A percentile compares a stretch with the other conserved stretches of the same genome.
These are phyloP conservation scores for Fraxinus baroniana DNA, from an alignment of 305 asterid genomes.

Conservation along the genomic window DNA sequence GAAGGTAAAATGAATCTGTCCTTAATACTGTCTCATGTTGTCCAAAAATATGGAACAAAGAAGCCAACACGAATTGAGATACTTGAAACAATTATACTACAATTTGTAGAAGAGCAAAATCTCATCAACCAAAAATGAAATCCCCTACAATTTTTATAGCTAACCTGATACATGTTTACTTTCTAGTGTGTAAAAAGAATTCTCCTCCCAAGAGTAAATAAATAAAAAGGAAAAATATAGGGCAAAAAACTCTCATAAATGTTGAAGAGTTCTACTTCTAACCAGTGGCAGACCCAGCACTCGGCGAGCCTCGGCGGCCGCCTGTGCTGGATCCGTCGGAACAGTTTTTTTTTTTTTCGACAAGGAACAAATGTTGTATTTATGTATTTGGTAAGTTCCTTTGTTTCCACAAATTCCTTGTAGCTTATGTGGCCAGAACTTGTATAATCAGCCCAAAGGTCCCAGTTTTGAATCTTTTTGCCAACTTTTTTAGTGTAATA, in stretches of 20 bases:
- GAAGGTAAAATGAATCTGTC: neutral
- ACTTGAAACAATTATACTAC: slow-evolving; percentile 18
- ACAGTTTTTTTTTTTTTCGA: too few relatives aligned
- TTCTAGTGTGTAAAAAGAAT: slow-evolving; percentile 16
- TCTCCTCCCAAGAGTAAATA: slow-evolving; percentile 14
- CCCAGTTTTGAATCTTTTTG: too few relatives aligned
- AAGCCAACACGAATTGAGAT: neutral
- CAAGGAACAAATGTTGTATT: too few relatives aligned
- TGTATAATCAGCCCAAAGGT: too few relatives aligned
- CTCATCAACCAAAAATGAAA: slow-evolving; percentile 21
- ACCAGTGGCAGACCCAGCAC: neutral
- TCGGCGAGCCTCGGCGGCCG: too few relatives aligned
- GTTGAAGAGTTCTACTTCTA: slow-evolving; percentile 11
- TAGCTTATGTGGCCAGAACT: too few relatives aligned
- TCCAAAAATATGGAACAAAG: neutral
- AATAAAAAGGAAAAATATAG: neutral
- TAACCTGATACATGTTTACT: slow-evolving; percentile 28
- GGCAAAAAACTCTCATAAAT: slow-evolving; percentile 4
- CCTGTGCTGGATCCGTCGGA: too few relatives aligned
- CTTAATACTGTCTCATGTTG: neutral
- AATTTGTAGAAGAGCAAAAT: slow-evolving; percentile 23
- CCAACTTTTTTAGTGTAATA: too few relatives aligned
- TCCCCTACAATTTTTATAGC: slow-evolving; percentile 10
- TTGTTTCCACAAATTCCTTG: too few relatives aligned
- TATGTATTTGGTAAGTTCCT: too few relatives aligned